Conservation (phyloP, 1,284 basidiomycete genomes). For the Trichosporon coremiiforme region DNA sequence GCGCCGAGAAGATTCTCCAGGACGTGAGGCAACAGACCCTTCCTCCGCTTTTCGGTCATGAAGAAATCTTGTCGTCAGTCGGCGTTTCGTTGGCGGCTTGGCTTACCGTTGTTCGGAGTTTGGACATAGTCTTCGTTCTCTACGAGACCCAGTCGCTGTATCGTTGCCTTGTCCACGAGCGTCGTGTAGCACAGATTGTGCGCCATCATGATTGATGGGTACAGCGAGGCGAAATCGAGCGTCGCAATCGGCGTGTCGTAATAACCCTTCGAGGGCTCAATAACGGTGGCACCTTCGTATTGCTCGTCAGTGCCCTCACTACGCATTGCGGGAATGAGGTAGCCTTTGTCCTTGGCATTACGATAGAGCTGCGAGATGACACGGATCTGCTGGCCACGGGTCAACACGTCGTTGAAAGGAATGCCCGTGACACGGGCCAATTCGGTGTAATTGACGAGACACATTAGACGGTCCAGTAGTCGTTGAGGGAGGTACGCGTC, state of each 20-base stretch:
- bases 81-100: neutral
- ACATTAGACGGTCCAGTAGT: slow-evolving; percentile 94
- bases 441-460: slow-evolving; percentile 92
- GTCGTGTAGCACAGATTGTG: slow-evolving; percentile 97
- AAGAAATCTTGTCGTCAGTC: slow-evolving; percentile 70
- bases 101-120: slow-evolving; percentile 86
- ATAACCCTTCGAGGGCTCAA: slow-evolving; percentile 89
- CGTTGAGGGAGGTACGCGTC: slow-evolving; percentile 95
- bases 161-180: slow-evolving; percentile 72
- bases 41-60: slow-evolving; percentile 69
- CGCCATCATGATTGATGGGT: slow-evolving; percentile 99
- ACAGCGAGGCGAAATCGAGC: slow-evolving; percentile 93
- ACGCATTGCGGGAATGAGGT: slow-evolving; percentile 79
- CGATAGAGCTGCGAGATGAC: slow-evolving; percentile 91
- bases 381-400: slow-evolving; percentile 93
- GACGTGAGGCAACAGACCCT: slow-evolving; percentile 85
- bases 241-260: slow-evolving; percentile 94
- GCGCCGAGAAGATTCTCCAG: slow-evolving; percentile 88
- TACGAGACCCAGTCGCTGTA: slow-evolving; percentile 72
- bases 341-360: slow-evolving; percentile 82
- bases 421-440: slow-evolving; percentile 96
- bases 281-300: slow-evolving; percentile 96
- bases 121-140: slow-evolving; percentile 73
- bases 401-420: slow-evolving; percentile 91
- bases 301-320: slow-evolving; percentile 88